Evolutionary conservation across 2,329 filamentous ascomycete genomes (phyloP), one percentile per base, ranked within the genome.

Genomic region (Cercospora citrullina): DNA sequence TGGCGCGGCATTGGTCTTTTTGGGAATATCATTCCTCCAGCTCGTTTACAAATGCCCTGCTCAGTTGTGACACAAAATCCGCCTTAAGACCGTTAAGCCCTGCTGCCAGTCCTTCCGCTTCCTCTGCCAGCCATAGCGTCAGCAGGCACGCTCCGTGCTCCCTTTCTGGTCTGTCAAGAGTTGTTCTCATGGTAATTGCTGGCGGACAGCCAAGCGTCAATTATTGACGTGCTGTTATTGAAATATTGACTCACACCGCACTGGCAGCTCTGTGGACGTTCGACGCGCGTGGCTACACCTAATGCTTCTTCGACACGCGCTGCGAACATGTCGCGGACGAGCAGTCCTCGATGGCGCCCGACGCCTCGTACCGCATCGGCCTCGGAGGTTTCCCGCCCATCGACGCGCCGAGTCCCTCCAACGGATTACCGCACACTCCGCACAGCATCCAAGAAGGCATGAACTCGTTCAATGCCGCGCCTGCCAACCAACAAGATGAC

Each of bases 321-420:
- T 51, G 21, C 33, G 10, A 48, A 45, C 60, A 48, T 62, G 60
- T 62, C 60, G 33, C 36, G 30, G 14, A 45, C 21, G 18, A 30
- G 36, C 33, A 16, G 23, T 18, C 23, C 26, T 58, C 31, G 26
- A 64, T 64, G 62, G 30, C 30, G 62, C 51, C 26, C 36, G 62
- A 58, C 58, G 62, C 23, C 45, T 63, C 21, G 26, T 57, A 55
- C 62, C 51, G 36, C 51, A 45, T 57, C 36, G 33, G 62, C 21
- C 48, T 58, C 21, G 62, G 31, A 28, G 53, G 53, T 16, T 64
- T 45, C 36, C 30, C 33, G 16, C 14, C 14, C 30, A 45, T 59
- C 23, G 60, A 63, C 42, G 62, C 33, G 53, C 48, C 48, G 8
- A 33, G 48, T 39, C 45, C 45, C 2, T 30, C 36, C 18, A 16